Evolutionary conservation across 23 red algal species (phyloP).

Genomic region (Porphyridium purpureum): DNA sequence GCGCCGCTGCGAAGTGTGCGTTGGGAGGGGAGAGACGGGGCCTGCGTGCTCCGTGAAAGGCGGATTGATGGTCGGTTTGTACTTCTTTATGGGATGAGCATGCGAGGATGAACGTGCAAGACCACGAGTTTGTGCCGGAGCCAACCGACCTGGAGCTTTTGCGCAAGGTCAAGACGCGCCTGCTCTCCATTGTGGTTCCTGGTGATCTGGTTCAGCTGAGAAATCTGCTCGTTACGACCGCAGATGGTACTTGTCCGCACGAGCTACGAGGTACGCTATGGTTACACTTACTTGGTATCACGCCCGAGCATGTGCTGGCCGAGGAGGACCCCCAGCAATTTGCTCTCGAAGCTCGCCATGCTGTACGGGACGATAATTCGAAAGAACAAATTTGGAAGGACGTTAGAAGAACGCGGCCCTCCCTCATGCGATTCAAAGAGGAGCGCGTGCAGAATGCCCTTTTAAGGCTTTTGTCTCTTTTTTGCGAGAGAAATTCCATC

Average conservation of each 20-base stretch:
- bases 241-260: constrained; percentile 37
- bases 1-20: too few relatives aligned
- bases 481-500: constrained; percentile 32
- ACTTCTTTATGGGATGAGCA: too few relatives aligned
- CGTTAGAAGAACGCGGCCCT: constrained; percentile 62
- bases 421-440: constrained; percentile 43
- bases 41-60: too few relatives aligned
- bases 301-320: constrained; percentile 32
- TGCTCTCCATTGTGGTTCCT: background rate
- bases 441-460: constrained; percentile 27
- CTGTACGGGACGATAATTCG: constrained; percentile 35
- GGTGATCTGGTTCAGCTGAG: constrained; percentile 26
- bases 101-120: constrained; percentile 71
- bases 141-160: constrained; percentile 39
- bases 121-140: constrained; percentile 43
- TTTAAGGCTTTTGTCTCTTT: constrained; percentile 45
- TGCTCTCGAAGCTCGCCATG: constrained; percentile 35
- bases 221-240: constrained; percentile 17
- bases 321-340: constrained; percentile 32
- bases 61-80: too few relatives aligned
- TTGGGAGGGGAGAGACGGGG: too few relatives aligned
- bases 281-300: constrained; percentile 42
- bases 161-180: constrained; percentile 23
- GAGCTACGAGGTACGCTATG: constrained; percentile 54
- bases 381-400: constrained; percentile 77